Evolutionary conservation across 192 early-diverging fungal genomes (phyloP), one percentile per base, ranked within the genome.

Genomic region (Coemansia sp.): DNA sequence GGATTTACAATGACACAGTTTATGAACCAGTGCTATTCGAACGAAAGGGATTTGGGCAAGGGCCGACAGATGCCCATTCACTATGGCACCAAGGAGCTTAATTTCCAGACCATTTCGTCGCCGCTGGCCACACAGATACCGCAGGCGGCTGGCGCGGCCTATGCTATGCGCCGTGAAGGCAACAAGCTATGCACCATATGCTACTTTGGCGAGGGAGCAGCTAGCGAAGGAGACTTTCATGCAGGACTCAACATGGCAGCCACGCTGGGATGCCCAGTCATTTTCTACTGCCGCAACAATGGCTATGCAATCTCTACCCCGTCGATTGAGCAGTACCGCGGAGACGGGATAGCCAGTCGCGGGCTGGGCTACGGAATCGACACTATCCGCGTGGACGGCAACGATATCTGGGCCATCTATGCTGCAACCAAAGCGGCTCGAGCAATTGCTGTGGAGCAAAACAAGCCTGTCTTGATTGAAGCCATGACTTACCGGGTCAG

Each of bases 51-150:
- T 73, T 64, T 80, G 53, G 93, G 94, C 33, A 96, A 97, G 70
- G 96, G 96, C 38, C 86, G 96, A 15, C 96, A 99, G 72, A 99
- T 99, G 96, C 96, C 96, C 23, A 87, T 99, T 31, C 96, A 99
- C 72, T 99, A 96, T 65, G 93, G 93, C 6, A 85, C 85, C 30
- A 85, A 83, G 57, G 85, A 84, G 39, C 79, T 86, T 31, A 86
- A 93, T 55, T 96, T 98, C 70, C 94, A 96, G 75, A 95, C 94
- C 6, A 98, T 98, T 44, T 96, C 94, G 14, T 96, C 94, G 9
- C 93, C 96, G 20, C 75, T 99, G 49, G 94, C 88, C 30, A 96
- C 96, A 10, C 96, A 99, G 73, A 83, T 99, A 49, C 96, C 96
- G n/a, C 96, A 99, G 74, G 96, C 96, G 13, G 80, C 91, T 2